Evolutionary conservation across 805 yeast genomes (phyloP).

Genomic region (Tetrapisispora arboricola): DNA sequence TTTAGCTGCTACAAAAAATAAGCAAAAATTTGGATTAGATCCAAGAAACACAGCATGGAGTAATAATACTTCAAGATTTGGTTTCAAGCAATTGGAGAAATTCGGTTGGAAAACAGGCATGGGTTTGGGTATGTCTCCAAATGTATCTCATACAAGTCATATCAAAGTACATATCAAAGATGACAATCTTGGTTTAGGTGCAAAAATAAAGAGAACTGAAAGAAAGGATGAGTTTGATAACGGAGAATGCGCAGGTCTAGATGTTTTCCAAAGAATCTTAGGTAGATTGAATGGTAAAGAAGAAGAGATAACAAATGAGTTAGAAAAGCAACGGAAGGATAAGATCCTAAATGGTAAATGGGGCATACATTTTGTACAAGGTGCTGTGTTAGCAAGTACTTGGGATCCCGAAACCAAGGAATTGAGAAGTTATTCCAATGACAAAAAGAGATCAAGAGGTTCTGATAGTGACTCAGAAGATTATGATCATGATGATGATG

Average conservation of each 20-base stretch:
- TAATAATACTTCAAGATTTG: slow-evolving; percentile 71
- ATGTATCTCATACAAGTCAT: slow-evolving; percentile 57
- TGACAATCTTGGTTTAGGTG: slow-evolving; percentile 84
- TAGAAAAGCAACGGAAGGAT: slow-evolving; percentile 59
- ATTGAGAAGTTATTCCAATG: slow-evolving; percentile 22
- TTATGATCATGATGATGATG: slow-evolving; percentile 11
- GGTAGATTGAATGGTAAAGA: slow-evolving; percentile 87
- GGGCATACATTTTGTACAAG: slow-evolving; percentile 82
- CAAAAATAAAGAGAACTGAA: slow-evolving; percentile 49
- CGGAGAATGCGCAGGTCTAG: slow-evolving; percentile 84
- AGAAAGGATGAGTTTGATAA: slow-evolving; percentile 61
- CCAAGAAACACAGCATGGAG: slow-evolving; percentile 96
- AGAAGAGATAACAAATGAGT: slow-evolving; percentile 49
- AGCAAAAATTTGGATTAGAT: slow-evolving; percentile 81
- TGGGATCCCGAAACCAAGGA: slow-evolving; percentile 55
- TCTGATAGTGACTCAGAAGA: slow-evolving; percentile 18
- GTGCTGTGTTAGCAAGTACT: slow-evolving; percentile 73
- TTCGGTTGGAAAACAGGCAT: slow-evolving; percentile 90
- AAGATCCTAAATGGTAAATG: slow-evolving; percentile 72
- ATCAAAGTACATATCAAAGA: slow-evolving; percentile 75
- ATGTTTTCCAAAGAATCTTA: slow-evolving; percentile 81
- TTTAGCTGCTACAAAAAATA: slow-evolving; percentile 67
- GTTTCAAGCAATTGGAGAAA: slow-evolving; percentile 71
- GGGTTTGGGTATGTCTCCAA: slow-evolving; percentile 58
- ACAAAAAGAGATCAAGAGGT: slow-evolving; percentile 24